phyloP scores from a whole-genome alignment of 305 asterid species.

The Solanum chacoense region DNA sequence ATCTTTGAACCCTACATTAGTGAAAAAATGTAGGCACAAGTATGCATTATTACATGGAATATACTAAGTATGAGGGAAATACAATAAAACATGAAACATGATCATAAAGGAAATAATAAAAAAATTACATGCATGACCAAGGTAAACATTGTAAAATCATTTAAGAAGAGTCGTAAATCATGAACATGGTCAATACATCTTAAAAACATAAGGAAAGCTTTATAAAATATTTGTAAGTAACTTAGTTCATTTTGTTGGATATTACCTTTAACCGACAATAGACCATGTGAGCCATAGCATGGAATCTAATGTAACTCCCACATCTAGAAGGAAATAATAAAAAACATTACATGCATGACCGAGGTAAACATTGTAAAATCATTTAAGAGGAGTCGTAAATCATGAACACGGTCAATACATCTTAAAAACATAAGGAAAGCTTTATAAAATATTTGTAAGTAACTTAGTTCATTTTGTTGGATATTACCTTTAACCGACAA shows the following conservation, averaged over 20 bases:
- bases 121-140: background rate
- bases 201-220: background rate
- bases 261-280: background rate
- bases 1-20: background rate
- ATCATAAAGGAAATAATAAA: background rate
- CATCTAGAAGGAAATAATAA: background rate
- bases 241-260: background rate
- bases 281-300: background rate
- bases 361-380: background rate
- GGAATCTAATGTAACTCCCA: background rate
- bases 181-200: background rate
- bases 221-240: background rate
- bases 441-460: background rate
- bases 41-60: background rate
- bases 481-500: background rate
- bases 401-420: background rate
- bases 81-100: background rate
- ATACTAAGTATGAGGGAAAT: background rate
- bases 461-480: background rate
- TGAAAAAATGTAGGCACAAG: background rate
- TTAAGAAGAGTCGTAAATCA: background rate
- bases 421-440: background rate
- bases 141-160: background rate
- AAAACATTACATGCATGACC: background rate
- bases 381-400: background rate